Conservation (phyloP, 2,329 filamentous ascomycete species). For the Ascochyta lentis region DNA sequence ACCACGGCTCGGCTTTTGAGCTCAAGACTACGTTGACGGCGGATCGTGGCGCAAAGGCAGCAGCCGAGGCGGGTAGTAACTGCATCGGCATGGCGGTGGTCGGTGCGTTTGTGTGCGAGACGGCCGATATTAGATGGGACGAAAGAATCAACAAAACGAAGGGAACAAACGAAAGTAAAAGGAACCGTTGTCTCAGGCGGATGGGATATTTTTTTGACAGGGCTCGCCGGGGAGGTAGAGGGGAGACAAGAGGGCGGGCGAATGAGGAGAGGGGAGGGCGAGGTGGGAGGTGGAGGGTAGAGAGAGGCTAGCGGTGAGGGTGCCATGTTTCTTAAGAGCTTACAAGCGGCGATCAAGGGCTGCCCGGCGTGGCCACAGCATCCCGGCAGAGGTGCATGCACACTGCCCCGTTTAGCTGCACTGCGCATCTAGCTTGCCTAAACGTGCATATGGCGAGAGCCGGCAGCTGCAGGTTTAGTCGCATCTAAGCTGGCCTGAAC, state of each 20-base stretch:
- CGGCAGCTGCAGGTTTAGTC: conserved; percentile 46
- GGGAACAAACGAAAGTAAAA: conserved; percentile 40
- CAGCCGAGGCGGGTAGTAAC: conserved; percentile 92
- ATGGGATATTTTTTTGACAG: conserved; percentile 39
- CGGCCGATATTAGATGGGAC: conserved; percentile 47
- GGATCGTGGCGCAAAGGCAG: conserved; percentile 91
- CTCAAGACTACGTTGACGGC: conserved; percentile 94
- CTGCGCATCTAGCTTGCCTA: conserved; percentile 47
- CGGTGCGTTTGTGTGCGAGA: conserved; percentile 35
- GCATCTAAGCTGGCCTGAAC: conserved; percentile 47
- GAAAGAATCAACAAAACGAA: conserved; percentile 42
- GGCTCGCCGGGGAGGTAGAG: conserved; percentile 41
- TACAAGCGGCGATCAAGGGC: conserved; percentile 43
- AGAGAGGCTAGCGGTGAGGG: conserved; percentile 49
- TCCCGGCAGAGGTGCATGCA: conserved; percentile 47
- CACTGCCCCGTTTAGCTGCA: conserved; percentile 48
- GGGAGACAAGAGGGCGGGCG: conserved; percentile 45
- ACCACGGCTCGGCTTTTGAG: conserved; percentile 92
- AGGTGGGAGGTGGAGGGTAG: conserved; percentile 52
- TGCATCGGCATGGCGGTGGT: conserved; percentile 78
- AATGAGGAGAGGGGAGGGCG: conserved; percentile 38
- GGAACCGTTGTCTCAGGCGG: conserved; percentile 46
- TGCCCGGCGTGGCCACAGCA: conserved; percentile 45
- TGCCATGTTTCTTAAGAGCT: conserved; percentile 47
- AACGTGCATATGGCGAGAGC: conserved; percentile 47